A percentile compares a stretch with the other conserved stretches of the same genome.
Evolutionary conservation across 2,329 filamentous ascomycete genomes (phyloP).

Genomic region (Xylariaceae sp.): DNA sequence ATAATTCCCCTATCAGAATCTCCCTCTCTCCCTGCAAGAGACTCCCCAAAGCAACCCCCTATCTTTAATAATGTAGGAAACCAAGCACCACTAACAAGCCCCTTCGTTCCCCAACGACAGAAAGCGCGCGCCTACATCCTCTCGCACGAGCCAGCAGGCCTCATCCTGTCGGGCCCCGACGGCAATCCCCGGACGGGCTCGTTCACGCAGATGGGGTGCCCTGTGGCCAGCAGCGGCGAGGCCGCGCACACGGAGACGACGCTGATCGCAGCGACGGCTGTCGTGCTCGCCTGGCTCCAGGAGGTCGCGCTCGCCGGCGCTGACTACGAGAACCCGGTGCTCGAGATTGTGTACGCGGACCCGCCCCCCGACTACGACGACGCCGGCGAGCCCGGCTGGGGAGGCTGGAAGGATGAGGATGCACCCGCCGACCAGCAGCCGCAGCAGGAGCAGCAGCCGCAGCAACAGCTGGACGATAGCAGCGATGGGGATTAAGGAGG

Average conservation of each 20-base stretch:
- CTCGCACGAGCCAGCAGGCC: conserved; percentile 54
- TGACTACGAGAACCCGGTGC: conserved; percentile 45
- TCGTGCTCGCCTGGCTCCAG: conserved; percentile 64
- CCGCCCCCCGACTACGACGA: conserved; percentile 4
- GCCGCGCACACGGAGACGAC: conserved; percentile 61
- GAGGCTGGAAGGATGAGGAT: conserved; percentile 9
- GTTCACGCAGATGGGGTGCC: conserved; percentile 59
- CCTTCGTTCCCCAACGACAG: conserved; percentile 38
- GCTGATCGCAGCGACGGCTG: conserved; percentile 56
- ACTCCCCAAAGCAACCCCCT: neutral
- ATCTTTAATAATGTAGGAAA: conserved; percentile 34
- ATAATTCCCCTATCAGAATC: conserved; percentile 23
- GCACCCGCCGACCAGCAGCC: too few relatives aligned
- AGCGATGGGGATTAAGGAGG: neutral
- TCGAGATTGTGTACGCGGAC: conserved; percentile 36
- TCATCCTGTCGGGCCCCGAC: conserved; percentile 54
- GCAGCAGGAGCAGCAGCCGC: too few relatives aligned
- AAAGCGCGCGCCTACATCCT: conserved; percentile 64
- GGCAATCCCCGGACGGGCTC: conserved; percentile 47
- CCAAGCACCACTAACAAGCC: conserved; percentile 20
- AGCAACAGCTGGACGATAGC: too few relatives aligned
- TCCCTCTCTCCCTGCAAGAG: neutral
- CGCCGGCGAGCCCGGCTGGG: conserved; percentile 36
- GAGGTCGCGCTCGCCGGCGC: conserved; percentile 49
- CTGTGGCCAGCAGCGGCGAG: conserved; percentile 71